Base-by-base conservation (phyloP, 192 early-diverging fungal genomes). In the Podila clonocystis region DNA sequence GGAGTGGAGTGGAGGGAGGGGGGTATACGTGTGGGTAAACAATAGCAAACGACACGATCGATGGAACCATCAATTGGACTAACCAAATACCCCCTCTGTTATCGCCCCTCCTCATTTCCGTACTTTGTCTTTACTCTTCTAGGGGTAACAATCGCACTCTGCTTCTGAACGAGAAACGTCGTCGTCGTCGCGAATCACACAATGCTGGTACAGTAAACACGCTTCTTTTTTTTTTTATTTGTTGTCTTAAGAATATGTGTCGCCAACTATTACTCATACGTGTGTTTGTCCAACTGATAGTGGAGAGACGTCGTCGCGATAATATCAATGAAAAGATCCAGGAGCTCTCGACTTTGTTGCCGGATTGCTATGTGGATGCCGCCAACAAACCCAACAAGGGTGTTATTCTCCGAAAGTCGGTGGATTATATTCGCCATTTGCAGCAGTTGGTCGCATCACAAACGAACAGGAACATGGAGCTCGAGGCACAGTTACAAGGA, bases 301-400 rank as follows among this genome's bases (percentile, higher is more conserved):
- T 98, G 36, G 97, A 98, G 85, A 87, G 97, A 62, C 91, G 97
- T 62, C 85, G 97, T 41, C 89, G 96, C 36, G 97, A 98, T 82
- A 96, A 97, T 75, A 98, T 98, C 85, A 98, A 98, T 82, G 97
- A 98, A 83, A 95, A 95, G 82, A 98, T 98, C 67, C 94, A 91
- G 75, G 97, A 98, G 80, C 88, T 98, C 41, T 89, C 87, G 30
- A 87, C 83, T 3, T 80, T 98, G 49, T 87, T 98, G 45, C 97
- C 97, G 31, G 94, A 95, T 41, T 73, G 86, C 57, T 85, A 85
- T 70, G 82, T 89, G 67, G 93, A 95, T 64, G 67, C 86, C 5
- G 89, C 90, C 68, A 93, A 93, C 78, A 98, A 97, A 82, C 94
- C 93, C 30, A 97, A 97, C 87, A 96, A 97, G 87, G 97, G 97